These are phyloP conservation scores for Eragrostis tef DNA, from an alignment of 202 grass and related monocot genomes.

Conservation along the genomic window DNA sequence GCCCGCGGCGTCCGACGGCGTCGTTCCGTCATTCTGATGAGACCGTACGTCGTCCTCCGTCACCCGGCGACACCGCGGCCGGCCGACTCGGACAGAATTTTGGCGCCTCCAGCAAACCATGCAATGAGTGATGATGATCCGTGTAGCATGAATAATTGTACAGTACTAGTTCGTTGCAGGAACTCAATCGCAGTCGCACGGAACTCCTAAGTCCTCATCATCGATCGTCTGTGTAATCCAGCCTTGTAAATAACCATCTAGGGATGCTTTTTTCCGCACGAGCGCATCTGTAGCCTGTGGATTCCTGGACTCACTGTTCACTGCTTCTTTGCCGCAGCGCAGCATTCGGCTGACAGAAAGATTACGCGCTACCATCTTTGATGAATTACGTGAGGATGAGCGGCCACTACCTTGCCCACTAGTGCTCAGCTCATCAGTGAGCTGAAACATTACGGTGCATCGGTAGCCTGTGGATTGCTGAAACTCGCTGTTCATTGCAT, in stretches of 20 bases:
- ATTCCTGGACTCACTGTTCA: background rate
- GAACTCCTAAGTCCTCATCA: background rate
- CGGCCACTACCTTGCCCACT: no score
- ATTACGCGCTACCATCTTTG: background rate
- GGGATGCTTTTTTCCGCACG: background rate
- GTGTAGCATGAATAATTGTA: conserved; percentile 55
- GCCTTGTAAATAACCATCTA: conserved; percentile 26
- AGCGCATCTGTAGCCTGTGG: background rate
- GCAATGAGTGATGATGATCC: conserved; percentile 21
- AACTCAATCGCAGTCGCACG: conserved; percentile 4
- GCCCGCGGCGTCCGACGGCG: conserved; percentile 49
- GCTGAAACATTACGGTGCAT: no score
- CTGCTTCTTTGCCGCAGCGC: background rate
- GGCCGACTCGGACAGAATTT: background rate
- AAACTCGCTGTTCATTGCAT: no score
- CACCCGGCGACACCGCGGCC: background rate
- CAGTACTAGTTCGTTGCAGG: conserved; percentile 25
- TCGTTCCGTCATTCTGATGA: conserved; percentile 67
- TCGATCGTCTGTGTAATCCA: background rate
- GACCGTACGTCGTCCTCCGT: no score
- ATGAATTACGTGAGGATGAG: no score
- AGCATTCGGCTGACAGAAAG: background rate
- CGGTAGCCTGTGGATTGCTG: no score
- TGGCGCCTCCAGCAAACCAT: background rate
- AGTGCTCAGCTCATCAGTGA: no score